Conservation (phyloP, 768 basidiomycete species). For the Tylopilus felleus region DNA sequence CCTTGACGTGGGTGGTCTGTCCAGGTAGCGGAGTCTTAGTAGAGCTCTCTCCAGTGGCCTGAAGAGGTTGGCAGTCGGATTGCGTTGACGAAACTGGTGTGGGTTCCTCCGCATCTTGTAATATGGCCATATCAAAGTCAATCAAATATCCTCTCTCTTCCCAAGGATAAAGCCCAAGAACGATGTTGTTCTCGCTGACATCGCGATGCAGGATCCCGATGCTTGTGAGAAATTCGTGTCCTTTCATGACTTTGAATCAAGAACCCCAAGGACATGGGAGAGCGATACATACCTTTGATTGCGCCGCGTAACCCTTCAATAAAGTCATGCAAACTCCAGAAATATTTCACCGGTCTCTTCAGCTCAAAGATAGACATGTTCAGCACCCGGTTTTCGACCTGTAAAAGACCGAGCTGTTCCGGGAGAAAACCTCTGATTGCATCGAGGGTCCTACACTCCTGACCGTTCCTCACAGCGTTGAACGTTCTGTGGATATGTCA, state of each 20-base stretch:
- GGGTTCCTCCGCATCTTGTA: neutral
- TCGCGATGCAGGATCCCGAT: neutral
- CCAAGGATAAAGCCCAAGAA: neutral
- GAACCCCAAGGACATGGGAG: no score
- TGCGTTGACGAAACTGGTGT: neutral
- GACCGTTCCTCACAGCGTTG: neutral
- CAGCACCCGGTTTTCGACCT: neutral
- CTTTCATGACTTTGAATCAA: neutral
- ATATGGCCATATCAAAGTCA: constrained; percentile 26
- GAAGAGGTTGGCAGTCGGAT: neutral
- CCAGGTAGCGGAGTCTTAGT: neutral
- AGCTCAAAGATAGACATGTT: neutral
- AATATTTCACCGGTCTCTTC: neutral
- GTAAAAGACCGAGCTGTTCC: neutral
- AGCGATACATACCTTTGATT: neutral
- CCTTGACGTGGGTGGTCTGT: neutral
- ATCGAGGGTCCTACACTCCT: neutral
- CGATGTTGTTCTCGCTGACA: constrained; percentile 1
- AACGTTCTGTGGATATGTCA: neutral
- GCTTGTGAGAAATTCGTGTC: neutral
- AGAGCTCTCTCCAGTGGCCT: neutral
- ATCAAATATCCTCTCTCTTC: constrained; percentile 26
- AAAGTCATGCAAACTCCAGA: constrained; percentile 2
- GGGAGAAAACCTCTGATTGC: neutral
- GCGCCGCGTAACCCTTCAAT: neutral